phyloP scores from a whole-genome alignment of 2,329 filamentous ascomycete genomes.

The Trichophyton verrucosum region DNA sequence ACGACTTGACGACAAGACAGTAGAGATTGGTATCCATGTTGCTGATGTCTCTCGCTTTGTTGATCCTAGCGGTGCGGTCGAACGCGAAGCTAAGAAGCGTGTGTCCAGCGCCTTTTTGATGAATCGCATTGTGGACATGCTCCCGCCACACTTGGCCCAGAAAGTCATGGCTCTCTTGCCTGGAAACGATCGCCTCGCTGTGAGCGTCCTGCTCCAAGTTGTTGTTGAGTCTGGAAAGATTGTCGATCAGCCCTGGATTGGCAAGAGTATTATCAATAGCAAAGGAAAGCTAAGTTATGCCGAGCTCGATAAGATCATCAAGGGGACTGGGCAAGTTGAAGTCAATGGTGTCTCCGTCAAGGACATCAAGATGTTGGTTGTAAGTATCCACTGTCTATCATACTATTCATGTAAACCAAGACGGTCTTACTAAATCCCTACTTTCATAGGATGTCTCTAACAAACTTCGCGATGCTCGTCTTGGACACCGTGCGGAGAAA shows the following conservation, averaged over 20 bases:
- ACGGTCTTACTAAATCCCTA: neutral
- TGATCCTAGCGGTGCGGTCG: conserved; percentile 87
- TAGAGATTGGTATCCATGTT: conserved; percentile 92
- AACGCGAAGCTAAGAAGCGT: conserved; percentile 95
- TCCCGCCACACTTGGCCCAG: conserved; percentile 71
- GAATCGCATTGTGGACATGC: conserved; percentile 75
- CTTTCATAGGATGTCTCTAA: conserved; percentile 56
- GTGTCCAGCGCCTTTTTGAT: conserved; percentile 91
- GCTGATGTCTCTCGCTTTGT: conserved; percentile 94
- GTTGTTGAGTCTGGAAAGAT: conserved; percentile 69
- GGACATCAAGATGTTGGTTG: conserved; percentile 68
- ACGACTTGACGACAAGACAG: conserved; percentile 64
- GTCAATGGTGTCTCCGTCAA: conserved; percentile 56
- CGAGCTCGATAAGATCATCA: conserved; percentile 72
- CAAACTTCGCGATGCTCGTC: conserved; percentile 80
- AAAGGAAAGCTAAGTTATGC: conserved; percentile 70
- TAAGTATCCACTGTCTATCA: conserved; percentile 28
- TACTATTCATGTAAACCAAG: neutral
- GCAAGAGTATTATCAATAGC: conserved; percentile 88
- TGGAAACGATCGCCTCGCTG: conserved; percentile 76
- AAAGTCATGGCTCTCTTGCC: conserved; percentile 82
- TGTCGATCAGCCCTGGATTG: conserved; percentile 85
- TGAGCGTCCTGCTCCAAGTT: conserved; percentile 88
- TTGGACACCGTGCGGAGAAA: conserved; percentile 64
- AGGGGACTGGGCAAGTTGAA: conserved; percentile 46